Evolutionary conservation across 2,329 filamentous ascomycete species (phyloP), one percentile per base, ranked within the genome.

Genomic region (Aspergillus sp.): DNA sequence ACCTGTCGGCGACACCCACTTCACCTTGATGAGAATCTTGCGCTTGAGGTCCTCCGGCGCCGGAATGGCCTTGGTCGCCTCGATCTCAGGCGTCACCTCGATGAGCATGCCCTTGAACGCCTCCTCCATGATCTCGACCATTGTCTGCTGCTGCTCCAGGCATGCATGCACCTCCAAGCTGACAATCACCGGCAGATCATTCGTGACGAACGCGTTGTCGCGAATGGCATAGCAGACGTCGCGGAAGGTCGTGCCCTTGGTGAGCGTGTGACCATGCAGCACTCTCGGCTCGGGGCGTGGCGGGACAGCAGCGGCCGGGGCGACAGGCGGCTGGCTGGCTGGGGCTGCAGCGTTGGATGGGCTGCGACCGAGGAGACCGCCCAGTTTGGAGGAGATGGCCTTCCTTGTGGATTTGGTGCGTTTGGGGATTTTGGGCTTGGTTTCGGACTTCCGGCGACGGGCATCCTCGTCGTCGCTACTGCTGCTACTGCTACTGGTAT

Each of bases 41-140:
- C 84, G 81, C 48, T 81, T 81, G 47, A 97, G 73, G 11, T 91
- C 84, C 13, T 83, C 83, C 0, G 96, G 85, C 29, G 84, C 81
- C 0, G 89, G 88, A 21, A 93, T 81, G 4, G 70, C 62, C 7
- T 76, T 58, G 13, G 62, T 83, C 70, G 58, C 76, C 77, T 60
- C 77, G 73, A 78, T 36, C 75, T 89, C 86, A 68, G 60, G 76
- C 75, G 61, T 77, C 74, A 79, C 34, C 75, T 90, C 86, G 10
- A 97, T 78, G 5, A 97, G 78, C 63, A 88, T 75, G 0, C 83
- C 86, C 38, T 81, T 82, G 91, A 92, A 99, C 58, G 89, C 88
- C 60, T 96, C 85, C 59, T 86, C 86, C 88, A 99, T 97, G 58
- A 97, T 96, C 51, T 89, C 83, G 10, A 96, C 92, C 89, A 97